These are phyloP conservation scores for Ceriops decandra DNA, from an alignment of 345 rosid species.

Conservation along the genomic window DNA sequence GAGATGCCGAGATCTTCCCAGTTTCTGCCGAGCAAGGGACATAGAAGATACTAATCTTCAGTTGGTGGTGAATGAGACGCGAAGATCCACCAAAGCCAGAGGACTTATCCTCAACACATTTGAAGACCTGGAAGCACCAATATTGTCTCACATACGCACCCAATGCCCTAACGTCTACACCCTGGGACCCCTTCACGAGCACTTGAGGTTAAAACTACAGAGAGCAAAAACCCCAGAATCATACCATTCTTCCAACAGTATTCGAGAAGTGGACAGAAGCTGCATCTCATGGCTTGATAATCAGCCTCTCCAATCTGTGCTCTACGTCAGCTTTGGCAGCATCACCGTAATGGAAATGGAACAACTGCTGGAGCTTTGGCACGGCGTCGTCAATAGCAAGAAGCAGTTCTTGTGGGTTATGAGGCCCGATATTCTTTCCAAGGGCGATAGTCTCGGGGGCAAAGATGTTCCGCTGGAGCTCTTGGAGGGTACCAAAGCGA, in stretches of 20 bases:
- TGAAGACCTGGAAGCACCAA: slow-evolving; percentile 55
- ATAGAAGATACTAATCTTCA: slow-evolving; percentile 13
- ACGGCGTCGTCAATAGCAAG: slow-evolving; percentile 39
- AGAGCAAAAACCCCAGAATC: neutral
- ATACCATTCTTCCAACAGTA: slow-evolving; percentile 17
- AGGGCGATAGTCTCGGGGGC: neutral
- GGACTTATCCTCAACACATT: slow-evolving; percentile 69
- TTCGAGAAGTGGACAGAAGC: slow-evolving; percentile 36
- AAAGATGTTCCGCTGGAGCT: slow-evolving; percentile 22
- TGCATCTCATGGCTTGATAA: slow-evolving; percentile 47
- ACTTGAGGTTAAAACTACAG: slow-evolving; percentile 28
- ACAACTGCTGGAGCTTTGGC: slow-evolving; percentile 40
- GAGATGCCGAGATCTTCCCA: slow-evolving; percentile 52
- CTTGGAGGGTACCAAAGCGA: slow-evolving; percentile 12
- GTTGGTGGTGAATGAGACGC: slow-evolving; percentile 22
- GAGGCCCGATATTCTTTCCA: slow-evolving; percentile 20
- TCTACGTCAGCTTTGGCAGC: slow-evolving; percentile 54
- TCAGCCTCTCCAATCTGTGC: slow-evolving; percentile 34
- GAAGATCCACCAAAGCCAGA: slow-evolving; percentile 24
- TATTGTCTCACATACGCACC: slow-evolving; percentile 39
- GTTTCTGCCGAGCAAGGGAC: slow-evolving; percentile 34
- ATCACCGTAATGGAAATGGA: slow-evolving; percentile 13
- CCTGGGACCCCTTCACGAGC: slow-evolving; percentile 55
- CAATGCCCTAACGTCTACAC: slow-evolving; percentile 39
- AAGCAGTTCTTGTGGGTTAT: slow-evolving; percentile 46